Evolutionary conservation across 1,139 yeast genomes (phyloP).

Genomic region (Geotrichum candidum): DNA sequence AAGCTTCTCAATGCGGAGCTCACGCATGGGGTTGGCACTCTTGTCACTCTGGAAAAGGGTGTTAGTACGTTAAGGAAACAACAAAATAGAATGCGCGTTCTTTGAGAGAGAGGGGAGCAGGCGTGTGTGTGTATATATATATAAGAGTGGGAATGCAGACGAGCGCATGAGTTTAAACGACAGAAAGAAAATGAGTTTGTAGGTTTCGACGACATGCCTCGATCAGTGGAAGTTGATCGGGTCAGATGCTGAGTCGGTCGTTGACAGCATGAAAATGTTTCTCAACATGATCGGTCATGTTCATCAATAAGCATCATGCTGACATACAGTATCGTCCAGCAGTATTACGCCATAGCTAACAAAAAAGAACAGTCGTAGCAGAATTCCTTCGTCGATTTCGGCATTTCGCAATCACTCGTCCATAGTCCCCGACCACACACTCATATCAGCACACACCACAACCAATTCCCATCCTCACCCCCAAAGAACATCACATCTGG

Average conservation of each 20-base stretch:
- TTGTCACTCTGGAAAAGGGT: slow-evolving; percentile 31
- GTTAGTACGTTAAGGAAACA: slow-evolving; percentile 8
- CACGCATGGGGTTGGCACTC: slow-evolving; percentile 83
- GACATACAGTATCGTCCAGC: too few relatives aligned
- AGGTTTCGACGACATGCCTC: background rate
- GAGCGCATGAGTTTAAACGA: background rate
- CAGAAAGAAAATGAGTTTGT: background rate
- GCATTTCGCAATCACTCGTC: background rate
- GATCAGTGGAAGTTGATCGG: background rate
- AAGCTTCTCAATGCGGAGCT: slow-evolving; percentile 97
- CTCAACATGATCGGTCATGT: too few relatives aligned
- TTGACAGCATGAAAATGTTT: too few relatives aligned
- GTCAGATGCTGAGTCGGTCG: too few relatives aligned
- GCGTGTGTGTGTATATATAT: background rate
- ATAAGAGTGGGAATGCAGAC: background rate
- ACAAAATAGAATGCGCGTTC: background rate
- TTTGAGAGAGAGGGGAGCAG: background rate
- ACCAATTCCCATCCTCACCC: background rate
- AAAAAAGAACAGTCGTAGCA: too few relatives aligned
- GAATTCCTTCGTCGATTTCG: background rate
- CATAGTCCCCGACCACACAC: background rate
- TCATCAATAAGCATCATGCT: too few relatives aligned
- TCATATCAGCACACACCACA: background rate
- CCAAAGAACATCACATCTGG: background rate
- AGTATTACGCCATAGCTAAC: background rate